These are phyloP conservation scores for Aspergillus asperescens DNA, from an alignment of 495 filamentous ascomycete genomes.

Conservation along the genomic window DNA sequence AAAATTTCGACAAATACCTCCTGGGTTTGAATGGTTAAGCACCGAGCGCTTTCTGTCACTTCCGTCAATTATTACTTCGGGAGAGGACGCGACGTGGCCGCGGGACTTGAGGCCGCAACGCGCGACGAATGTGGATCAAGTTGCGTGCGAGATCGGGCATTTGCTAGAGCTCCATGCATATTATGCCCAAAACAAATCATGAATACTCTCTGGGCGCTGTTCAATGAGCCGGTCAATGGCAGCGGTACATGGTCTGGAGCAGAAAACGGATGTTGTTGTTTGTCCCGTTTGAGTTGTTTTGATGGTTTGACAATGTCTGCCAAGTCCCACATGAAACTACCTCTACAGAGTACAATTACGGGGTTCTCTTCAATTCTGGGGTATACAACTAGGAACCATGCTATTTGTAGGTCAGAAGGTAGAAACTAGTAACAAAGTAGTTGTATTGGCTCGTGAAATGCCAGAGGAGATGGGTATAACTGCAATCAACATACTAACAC, in stretches of 20 bases:
- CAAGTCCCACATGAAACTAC: constrained; percentile 10
- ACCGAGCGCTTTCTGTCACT: not conserved
- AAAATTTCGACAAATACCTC: not conserved
- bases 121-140: not conserved
- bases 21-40: no score
- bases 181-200: constrained; percentile 3
- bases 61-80: not conserved
- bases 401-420: no score
- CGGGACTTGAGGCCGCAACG: not conserved
- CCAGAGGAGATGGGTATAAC: constrained; percentile 7
- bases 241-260: not conserved
- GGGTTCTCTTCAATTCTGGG: no score
- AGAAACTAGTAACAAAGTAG: no score
- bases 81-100: not conserved
- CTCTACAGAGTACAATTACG: no score
- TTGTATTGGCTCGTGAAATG: not conserved
- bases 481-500: not conserved
- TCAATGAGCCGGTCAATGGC: not conserved
- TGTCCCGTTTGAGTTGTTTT: constrained; percentile 21
- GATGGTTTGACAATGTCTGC: constrained; percentile 14
- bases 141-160: not conserved
- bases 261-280: constrained; percentile 15
- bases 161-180: not conserved
- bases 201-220: not conserved
- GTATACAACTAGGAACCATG: no score